These are phyloP conservation scores for Plasmodium knowlesi DNA, from an alignment of 169 alveolate genomes.

Conservation along the genomic window DNA sequence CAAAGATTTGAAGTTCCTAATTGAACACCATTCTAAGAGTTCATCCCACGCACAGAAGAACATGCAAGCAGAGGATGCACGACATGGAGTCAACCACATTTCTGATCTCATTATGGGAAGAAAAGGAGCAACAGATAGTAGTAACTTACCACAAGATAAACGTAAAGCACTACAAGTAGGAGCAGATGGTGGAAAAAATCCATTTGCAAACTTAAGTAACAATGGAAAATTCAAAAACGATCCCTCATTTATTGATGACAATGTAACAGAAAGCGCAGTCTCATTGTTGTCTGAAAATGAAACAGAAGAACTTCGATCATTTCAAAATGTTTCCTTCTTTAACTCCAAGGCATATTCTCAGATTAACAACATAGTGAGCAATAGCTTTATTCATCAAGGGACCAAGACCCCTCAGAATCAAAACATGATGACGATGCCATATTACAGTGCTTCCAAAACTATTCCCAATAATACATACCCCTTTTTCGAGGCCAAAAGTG, in stretches of 20 bases:
- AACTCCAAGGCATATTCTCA: slow-evolving; percentile 24
- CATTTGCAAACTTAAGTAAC: background rate
- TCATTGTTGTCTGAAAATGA: slow-evolving; percentile 41
- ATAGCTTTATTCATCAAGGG: slow-evolving; percentile 7
- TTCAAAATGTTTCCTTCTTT: slow-evolving; percentile 48
- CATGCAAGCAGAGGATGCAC: background rate
- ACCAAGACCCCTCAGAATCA: background rate
- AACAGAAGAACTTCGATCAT: slow-evolving; percentile 42
- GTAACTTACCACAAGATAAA: slow-evolving; percentile 2
- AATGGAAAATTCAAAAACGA: background rate
- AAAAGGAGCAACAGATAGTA: background rate
- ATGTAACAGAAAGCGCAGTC: slow-evolving; percentile 51
- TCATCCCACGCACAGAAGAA: slow-evolving; percentile 3
- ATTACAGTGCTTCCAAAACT: background rate
- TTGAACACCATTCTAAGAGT: slow-evolving; percentile 9
- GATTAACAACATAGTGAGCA: slow-evolving; percentile 23
- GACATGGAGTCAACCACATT: background rate
- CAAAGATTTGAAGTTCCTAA: slow-evolving; percentile 13
- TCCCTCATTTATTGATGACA: slow-evolving; percentile 31
- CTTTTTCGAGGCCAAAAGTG: background rate
- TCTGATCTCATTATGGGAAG: background rate
- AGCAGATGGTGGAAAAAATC: background rate
- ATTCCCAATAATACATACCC: background rate
- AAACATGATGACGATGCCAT: background rate
- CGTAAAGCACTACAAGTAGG: background rate